Base-by-base conservation (phyloP, 2,329 filamentous ascomycete species). In the Huntiella decipiens region DNA sequence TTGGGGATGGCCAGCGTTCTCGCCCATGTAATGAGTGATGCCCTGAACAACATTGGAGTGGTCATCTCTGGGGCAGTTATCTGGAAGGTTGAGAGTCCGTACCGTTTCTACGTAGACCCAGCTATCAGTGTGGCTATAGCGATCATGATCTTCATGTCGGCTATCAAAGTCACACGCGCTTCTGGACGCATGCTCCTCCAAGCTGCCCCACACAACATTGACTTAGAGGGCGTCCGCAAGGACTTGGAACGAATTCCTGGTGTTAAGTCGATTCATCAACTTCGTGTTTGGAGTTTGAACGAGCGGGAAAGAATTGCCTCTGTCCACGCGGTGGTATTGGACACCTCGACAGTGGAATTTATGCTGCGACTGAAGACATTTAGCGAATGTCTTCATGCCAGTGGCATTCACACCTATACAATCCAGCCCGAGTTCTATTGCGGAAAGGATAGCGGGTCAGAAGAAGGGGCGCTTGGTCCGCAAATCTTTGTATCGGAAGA, bases 41-140 rank as follows among this genome's bases (percentile, higher is more conserved):
- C 79, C 4, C 66, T 80, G 51, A 86, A 85, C 61, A 87, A 87
- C 53, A 58, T 85, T 8, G 80, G 79, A 7, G 80, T 87, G 49
- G 83, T 85, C 42, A 63, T 78, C 33, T 71, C 79, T 1, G 79
- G 77, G 0, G 54, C 78, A 2, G 65, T 83, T 31, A 79, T 86
- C 56, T 84, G 79, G 80, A 64, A 76, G 47, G 64, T 70, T 0
- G 56, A 67, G 28, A 74, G 70, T 28, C 63, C 70, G 1, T 64
- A 59, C 3, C 66, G 77, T 32, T 82, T 71, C 62, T 86, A 85
- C 53, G 79, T 77, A 4, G 82, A 87, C 55, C 81, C 82, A 0
- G 77, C 67, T 3, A 70, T 78, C 32, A 74, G 77, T 48, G 66
- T 82, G 57, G 76, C 68, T 43, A 87, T 86, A 53, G 70, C 77